These are phyloP conservation scores for Abelmoschus esculentus DNA, from an alignment of 345 rosid genomes.

Conservation along the genomic window DNA sequence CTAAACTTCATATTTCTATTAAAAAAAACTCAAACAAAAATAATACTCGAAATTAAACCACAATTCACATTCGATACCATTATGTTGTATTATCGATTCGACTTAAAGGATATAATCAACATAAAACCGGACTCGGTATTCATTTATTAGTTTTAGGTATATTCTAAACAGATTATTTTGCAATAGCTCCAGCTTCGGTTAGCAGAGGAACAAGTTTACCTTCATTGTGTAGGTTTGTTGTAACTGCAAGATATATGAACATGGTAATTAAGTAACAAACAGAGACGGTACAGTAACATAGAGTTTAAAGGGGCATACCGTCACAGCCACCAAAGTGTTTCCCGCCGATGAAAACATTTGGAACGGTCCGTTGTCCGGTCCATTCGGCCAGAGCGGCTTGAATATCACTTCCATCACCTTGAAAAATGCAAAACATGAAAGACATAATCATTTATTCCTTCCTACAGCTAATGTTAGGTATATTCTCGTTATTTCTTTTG, in stretches of 20 bases:
- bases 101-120: neutral
- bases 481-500: neutral
- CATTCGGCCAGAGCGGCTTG: constrained; percentile 58
- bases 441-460: neutral
- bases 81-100: neutral
- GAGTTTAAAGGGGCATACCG: constrained; percentile 24
- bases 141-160: neutral
- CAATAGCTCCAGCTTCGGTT: constrained; percentile 65
- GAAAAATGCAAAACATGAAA: constrained; percentile 2
- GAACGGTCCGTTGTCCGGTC: constrained; percentile 40
- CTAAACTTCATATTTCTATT: neutral
- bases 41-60: neutral
- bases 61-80: no score
- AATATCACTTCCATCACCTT: constrained; percentile 62
- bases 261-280: neutral
- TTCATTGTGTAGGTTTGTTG: constrained; percentile 35
- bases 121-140: neutral
- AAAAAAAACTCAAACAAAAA: neutral
- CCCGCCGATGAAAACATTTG: constrained; percentile 45
- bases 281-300: neutral
- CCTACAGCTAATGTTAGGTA: neutral
- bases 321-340: constrained; percentile 85
- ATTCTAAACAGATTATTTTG: constrained; percentile 8
- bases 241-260: constrained; percentile 34
- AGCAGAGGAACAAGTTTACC: constrained; percentile 73